phyloP scores from a whole-genome alignment of 1,284 basidiomycete genomes.

The Coniophora puteana region DNA sequence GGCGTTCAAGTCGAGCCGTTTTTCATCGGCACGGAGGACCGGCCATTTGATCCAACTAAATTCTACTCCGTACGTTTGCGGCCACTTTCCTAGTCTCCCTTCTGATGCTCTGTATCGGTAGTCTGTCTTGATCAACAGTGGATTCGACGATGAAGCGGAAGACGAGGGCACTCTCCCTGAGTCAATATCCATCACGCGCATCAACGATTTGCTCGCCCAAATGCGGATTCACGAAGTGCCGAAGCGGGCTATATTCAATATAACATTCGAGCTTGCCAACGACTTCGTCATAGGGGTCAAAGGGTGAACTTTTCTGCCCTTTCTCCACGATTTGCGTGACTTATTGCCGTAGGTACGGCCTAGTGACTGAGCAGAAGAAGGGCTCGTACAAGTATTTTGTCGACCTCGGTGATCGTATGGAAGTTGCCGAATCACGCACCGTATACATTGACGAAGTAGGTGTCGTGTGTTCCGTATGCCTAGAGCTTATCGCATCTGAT shows the following conservation, averaged over 20 bases:
- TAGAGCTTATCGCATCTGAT: constrained; percentile 14
- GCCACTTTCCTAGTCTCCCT: constrained; percentile 2
- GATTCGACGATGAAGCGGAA: constrained; percentile 42
- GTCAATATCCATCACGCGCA: constrained; percentile 65
- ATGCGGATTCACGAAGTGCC: constrained; percentile 84
- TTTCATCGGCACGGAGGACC: constrained; percentile 77
- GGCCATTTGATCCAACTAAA: constrained; percentile 68
- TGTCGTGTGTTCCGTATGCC: neutral
- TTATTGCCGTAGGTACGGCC: constrained; percentile 60
- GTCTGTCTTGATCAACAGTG: constrained; percentile 60
- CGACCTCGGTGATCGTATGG: constrained; percentile 74
- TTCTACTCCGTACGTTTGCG: constrained; percentile 77
- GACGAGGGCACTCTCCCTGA: constrained; percentile 54
- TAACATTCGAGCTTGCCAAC: constrained; percentile 79
- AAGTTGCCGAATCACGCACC: constrained; percentile 68
- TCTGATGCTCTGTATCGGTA: constrained; percentile 21
- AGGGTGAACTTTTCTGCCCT: constrained; percentile 55
- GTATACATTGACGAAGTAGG: constrained; percentile 75
- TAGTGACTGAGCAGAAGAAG: constrained; percentile 84
- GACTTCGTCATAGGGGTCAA: constrained; percentile 88
- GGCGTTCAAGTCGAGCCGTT: constrained; percentile 88
- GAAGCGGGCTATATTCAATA: constrained; percentile 84
- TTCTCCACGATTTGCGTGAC: constrained; percentile 4
- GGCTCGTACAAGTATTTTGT: constrained; percentile 78
- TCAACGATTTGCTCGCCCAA: constrained; percentile 78